Conservation (phyloP, 2,329 filamentous ascomycete genomes). For the Tolypocladium nubicola region DNA sequence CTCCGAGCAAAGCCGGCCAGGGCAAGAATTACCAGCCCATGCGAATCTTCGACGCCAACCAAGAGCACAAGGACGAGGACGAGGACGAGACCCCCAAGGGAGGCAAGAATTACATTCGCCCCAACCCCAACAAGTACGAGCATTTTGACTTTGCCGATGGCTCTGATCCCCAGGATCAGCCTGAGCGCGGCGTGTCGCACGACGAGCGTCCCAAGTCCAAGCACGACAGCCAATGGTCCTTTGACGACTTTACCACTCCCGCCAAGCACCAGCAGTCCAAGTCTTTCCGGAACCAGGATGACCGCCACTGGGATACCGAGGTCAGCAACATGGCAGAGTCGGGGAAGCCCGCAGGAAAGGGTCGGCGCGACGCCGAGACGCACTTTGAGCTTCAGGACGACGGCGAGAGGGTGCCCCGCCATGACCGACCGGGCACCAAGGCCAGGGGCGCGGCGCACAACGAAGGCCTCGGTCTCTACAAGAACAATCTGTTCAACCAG, state of each 20-base stretch:
- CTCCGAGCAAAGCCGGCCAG: constrained; percentile 39
- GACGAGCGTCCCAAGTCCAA: constrained; percentile 43
- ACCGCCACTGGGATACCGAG: constrained; percentile 71
- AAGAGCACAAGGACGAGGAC: constrained; percentile 30
- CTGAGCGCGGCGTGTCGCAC: constrained; percentile 27
- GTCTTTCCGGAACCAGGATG: constrained; percentile 52
- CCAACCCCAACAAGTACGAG: constrained; percentile 68
- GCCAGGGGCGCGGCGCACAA: constrained; percentile 51
- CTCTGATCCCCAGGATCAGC: constrained; percentile 37
- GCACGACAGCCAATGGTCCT: constrained; percentile 71
- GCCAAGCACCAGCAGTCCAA: constrained; percentile 57
- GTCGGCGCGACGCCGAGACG: constrained; percentile 67
- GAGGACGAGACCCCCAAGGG: constrained; percentile 30
- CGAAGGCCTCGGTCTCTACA: constrained; percentile 59
- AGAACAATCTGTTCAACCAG: constrained; percentile 62
- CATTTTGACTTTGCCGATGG: constrained; percentile 78
- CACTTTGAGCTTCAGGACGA: constrained; percentile 83
- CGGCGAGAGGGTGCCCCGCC: constrained; percentile 44
- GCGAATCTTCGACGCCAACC: constrained; percentile 50
- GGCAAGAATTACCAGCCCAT: constrained; percentile 52
- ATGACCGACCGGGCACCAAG: constrained; percentile 29
- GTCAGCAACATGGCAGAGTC: constrained; percentile 42
- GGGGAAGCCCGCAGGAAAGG: constrained; percentile 48
- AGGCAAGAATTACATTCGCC: constrained; percentile 39
- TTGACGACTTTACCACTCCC: constrained; percentile 79